Conservation (phyloP, 306 rosid genomes). For the Alnus rubra region DNA sequence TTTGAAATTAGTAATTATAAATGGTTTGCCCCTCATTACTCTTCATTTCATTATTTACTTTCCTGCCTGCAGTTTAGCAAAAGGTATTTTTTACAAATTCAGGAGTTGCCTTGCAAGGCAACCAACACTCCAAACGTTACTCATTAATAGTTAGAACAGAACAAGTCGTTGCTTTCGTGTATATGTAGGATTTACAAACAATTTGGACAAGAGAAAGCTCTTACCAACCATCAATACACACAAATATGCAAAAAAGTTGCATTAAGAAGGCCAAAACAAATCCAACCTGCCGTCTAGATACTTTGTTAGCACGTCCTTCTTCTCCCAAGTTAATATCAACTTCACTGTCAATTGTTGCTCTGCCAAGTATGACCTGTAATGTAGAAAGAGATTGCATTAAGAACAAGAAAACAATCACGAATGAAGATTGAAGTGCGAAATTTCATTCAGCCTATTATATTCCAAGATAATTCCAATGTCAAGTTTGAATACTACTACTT, state of each 20-base stretch:
- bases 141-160: constrained; percentile 1
- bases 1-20: neutral
- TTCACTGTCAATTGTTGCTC: constrained; percentile 57
- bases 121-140: constrained; percentile 13
- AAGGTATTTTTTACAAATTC: neutral
- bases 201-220: constrained; percentile 14
- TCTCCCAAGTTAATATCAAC: constrained; percentile 84
- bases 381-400: constrained; percentile 30
- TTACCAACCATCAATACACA: constrained; percentile 23
- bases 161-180: constrained; percentile 11
- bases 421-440: constrained; percentile 1
- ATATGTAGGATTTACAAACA: constrained; percentile 10
- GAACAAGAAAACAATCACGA: constrained; percentile 10
- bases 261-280: constrained; percentile 21
- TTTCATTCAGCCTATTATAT: constrained; percentile 4
- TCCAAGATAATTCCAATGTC: neutral
- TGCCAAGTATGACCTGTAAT: constrained; percentile 74
- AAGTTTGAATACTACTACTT: neutral
- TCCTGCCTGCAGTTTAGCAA: neutral
- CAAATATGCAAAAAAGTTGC: constrained; percentile 16
- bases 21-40: neutral
- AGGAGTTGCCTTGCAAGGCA: constrained; percentile 20
- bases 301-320: constrained; percentile 67
- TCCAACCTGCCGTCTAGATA: constrained; percentile 83
- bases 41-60: neutral